These are phyloP conservation scores for Asclepias syriaca DNA, from an alignment of 257 asterid species.

Conservation along the genomic window DNA sequence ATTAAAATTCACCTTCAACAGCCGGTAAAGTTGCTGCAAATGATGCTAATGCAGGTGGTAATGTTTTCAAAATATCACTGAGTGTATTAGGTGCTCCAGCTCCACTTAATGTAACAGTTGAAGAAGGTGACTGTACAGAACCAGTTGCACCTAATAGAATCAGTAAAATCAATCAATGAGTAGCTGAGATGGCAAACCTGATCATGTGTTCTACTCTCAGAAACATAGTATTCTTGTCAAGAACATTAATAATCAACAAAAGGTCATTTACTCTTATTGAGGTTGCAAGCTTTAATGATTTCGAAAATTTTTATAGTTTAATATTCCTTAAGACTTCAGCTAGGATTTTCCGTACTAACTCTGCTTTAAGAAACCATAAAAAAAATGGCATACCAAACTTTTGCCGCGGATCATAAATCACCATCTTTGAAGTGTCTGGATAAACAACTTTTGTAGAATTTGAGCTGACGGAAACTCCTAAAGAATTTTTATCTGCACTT, in stretches of 20 bases:
- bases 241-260: not conserved
- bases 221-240: not conserved
- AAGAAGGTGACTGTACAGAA: constrained; percentile 34
- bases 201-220: not conserved
- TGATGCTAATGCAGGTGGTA: constrained; percentile 70
- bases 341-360: not conserved
- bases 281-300: not conserved
- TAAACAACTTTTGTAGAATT: constrained; percentile 58
- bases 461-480: constrained; percentile 39
- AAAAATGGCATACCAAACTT: constrained; percentile 49
- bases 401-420: constrained; percentile 52
- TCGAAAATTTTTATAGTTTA: not conserved
- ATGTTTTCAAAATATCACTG: constrained; percentile 43
- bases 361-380: not conserved
- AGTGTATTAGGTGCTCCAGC: constrained; percentile 44
- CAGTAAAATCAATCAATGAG: not conserved
- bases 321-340: not conserved
- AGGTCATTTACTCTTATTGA: not conserved
- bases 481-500: constrained; percentile 47
- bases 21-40: constrained; percentile 65
- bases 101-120: constrained; percentile 32
- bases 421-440: constrained; percentile 85
- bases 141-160: constrained; percentile 37
- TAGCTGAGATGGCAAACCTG: not conserved
- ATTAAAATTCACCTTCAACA: constrained; percentile 55